These are phyloP conservation scores for Arthonia radiata DNA, from an alignment of 495 filamentous ascomycete genomes.

Conservation along the genomic window DNA sequence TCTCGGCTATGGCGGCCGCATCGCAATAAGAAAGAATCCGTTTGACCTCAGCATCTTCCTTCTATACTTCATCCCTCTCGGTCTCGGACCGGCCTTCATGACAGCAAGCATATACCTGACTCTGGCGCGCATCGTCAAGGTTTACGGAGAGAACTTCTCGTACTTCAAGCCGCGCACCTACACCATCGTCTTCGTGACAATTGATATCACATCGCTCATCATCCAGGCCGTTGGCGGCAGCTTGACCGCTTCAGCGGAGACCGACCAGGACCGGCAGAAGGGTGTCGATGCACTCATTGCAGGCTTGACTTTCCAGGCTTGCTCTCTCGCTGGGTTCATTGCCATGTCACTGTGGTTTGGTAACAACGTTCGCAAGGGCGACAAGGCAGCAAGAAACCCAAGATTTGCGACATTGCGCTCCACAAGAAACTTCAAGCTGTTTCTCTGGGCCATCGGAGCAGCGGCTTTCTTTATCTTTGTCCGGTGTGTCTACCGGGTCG, in stretches of 20 bases:
- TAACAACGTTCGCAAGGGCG: conserved; percentile 13
- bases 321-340: conserved; percentile 27
- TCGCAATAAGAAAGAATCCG: conserved; percentile 15
- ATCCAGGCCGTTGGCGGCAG: conserved; percentile 38
- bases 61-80: conserved; percentile 38
- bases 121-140: conserved; percentile 29
- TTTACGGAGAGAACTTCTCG: conserved; percentile 35
- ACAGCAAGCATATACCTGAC: conserved; percentile 41
- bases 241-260: conserved; percentile 24
- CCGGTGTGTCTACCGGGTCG: conserved; percentile 13
- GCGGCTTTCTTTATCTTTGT: conserved; percentile 13
- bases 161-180: conserved; percentile 30
- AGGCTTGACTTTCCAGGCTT: conserved; percentile 31
- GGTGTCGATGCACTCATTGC: conserved; percentile 46
- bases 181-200: conserved; percentile 30
- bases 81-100: conserved; percentile 39
- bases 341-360: conserved; percentile 24
- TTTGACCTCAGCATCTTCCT: no score
- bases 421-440: conserved; percentile 6
- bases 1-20: conserved; percentile 18
- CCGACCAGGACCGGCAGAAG: conserved; percentile 12
- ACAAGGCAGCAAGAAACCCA: conserved; percentile 1
- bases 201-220: conserved; percentile 35
- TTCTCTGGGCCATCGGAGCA: conserved; percentile 6
- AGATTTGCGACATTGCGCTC: conserved; percentile 3